Evolutionary conservation across 2,329 filamentous ascomycete species (phyloP).

Genomic region (Lasiodiplodia citricola): DNA sequence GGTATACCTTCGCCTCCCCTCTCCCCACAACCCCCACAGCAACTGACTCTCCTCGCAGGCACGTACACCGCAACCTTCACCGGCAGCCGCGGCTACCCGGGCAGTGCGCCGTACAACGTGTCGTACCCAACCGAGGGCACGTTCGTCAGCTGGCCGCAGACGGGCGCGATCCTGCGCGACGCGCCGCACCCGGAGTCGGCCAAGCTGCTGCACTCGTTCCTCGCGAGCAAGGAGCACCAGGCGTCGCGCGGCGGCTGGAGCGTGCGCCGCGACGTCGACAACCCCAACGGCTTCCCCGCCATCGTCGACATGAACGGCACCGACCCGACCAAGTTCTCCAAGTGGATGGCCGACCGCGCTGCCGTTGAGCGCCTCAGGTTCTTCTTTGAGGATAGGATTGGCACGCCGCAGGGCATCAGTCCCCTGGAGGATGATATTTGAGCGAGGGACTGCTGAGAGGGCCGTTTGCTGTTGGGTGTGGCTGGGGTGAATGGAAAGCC

Average conservation of each 20-base stretch:
- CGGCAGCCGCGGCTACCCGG: slow-evolving; percentile 16
- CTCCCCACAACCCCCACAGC: no score
- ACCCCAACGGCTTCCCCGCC: slow-evolving; percentile 36
- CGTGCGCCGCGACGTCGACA: slow-evolving; percentile 42
- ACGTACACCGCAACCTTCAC: slow-evolving; percentile 33
- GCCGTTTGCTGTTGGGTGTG: neutral
- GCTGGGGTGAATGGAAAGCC: no score
- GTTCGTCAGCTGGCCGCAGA: slow-evolving; percentile 58
- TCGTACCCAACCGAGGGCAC: slow-evolving; percentile 44
- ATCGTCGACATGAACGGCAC: slow-evolving; percentile 42
- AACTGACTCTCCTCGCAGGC: slow-evolving; percentile 2
- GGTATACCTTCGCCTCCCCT: neutral
- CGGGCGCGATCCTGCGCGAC: slow-evolving; percentile 54
- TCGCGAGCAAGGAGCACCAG: slow-evolving; percentile 53
- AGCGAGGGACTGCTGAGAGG: neutral
- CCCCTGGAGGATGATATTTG: slow-evolving; percentile 42
- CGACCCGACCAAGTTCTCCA: slow-evolving; percentile 46
- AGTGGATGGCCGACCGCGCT: slow-evolving; percentile 51
- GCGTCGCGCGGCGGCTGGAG: slow-evolving; percentile 40
- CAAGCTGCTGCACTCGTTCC: slow-evolving; percentile 56
- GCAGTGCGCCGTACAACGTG: slow-evolving; percentile 25
- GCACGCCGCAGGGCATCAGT: slow-evolving; percentile 50
- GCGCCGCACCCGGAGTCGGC: slow-evolving; percentile 58
- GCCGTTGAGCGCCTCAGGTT: slow-evolving; percentile 50
- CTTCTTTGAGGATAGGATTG: slow-evolving; percentile 51